Conservation (phyloP, 2,329 filamentous ascomycete species). For the Diaporthe capsici region DNA sequence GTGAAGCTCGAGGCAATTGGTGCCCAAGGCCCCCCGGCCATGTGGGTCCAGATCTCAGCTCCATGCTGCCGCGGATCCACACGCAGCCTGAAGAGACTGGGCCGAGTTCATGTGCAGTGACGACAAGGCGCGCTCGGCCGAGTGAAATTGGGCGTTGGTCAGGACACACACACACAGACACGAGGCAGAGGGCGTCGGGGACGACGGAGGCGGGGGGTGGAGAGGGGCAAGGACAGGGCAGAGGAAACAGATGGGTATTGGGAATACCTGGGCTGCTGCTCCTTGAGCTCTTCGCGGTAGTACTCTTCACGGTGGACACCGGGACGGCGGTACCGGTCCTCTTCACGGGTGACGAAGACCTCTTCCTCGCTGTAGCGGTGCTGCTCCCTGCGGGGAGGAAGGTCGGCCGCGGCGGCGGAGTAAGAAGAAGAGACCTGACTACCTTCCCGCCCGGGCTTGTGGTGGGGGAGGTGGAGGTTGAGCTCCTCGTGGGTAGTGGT, state of each 20-base stretch:
- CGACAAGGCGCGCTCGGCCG: slow-evolving; percentile 30
- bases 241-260: slow-evolving; percentile 42
- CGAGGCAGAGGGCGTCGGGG: not conserved
- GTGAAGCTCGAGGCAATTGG: slow-evolving; percentile 30
- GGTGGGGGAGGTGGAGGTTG: slow-evolving; percentile 80
- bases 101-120: slow-evolving; percentile 33
- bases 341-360: slow-evolving; percentile 83
- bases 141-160: not conserved
- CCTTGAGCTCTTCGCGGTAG: slow-evolving; percentile 65
- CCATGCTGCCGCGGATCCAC: slow-evolving; percentile 28
- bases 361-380: slow-evolving; percentile 82
- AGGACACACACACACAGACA: not conserved
- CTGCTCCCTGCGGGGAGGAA: slow-evolving; percentile 72
- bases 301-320: slow-evolving; percentile 68
- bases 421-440: slow-evolving; percentile 78
- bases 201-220: not conserved
- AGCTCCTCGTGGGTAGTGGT: slow-evolving; percentile 84
- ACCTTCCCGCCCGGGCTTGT: slow-evolving; percentile 98
- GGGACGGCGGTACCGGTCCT: slow-evolving; percentile 82
- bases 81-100: slow-evolving; percentile 19
- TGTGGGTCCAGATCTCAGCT: slow-evolving; percentile 35
- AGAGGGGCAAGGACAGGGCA: not conserved
- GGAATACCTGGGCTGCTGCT: slow-evolving; percentile 43
- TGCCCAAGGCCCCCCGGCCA: slow-evolving; percentile 22
- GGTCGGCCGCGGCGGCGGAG: slow-evolving; percentile 69